Conservation (phyloP, 202 grass and related monocot genomes). For the Eragrostis tef region DNA sequence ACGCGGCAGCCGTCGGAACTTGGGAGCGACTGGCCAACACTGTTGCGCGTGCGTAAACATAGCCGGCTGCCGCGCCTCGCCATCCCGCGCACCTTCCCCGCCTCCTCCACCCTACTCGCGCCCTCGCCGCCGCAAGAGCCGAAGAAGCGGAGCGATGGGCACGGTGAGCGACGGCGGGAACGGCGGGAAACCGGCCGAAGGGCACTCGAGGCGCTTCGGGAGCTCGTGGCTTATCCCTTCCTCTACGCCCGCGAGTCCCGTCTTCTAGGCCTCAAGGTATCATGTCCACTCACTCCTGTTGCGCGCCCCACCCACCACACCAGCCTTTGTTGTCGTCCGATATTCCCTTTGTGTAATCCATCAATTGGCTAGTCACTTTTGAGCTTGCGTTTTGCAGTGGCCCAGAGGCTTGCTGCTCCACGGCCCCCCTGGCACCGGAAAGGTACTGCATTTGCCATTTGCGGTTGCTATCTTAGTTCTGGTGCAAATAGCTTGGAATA, state of each 20-base stretch:
- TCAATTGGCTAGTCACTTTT: not conserved
- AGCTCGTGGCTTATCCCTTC: slow-evolving; percentile 47
- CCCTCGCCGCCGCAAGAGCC: too few species aligned
- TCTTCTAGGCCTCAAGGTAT: slow-evolving; percentile 66
- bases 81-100: too few species aligned
- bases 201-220: too few species aligned
- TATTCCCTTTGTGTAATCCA: not conserved
- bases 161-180: not conserved
- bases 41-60: too few species aligned
- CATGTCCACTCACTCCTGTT: not conserved
- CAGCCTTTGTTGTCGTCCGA: not conserved
- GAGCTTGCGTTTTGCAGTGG: slow-evolving; percentile 57
- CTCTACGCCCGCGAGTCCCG: slow-evolving; percentile 60
- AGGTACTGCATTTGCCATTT: slow-evolving; percentile 64
- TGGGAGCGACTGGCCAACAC: not conserved
- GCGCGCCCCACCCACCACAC: not conserved
- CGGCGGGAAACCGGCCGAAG: not conserved
- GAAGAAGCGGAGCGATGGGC: too few species aligned
- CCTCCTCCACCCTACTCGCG: too few species aligned
- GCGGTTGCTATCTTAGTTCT: too few species aligned
- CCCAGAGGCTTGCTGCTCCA: slow-evolving; percentile 91
- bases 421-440: slow-evolving; percentile 85
- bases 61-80: too few species aligned
- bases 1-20: too few species aligned
- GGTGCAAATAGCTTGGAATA: not conserved